A percentile compares a stretch with the other conserved stretches of the same genome.
phyloP scores from a whole-genome alignment of 176 grass and related monocot species.

The Carex littledalei region DNA sequence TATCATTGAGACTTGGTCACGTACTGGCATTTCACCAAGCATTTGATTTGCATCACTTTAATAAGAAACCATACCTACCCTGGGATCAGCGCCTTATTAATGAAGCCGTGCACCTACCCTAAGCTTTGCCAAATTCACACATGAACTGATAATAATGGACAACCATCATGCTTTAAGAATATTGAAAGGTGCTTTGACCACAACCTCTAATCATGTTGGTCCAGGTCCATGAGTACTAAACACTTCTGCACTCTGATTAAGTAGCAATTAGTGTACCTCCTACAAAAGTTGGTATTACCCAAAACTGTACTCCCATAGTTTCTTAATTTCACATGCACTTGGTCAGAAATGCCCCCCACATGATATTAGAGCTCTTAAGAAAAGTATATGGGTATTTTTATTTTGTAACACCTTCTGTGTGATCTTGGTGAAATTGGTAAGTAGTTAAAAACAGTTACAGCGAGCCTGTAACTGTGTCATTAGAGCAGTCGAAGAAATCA shows the following conservation, averaged over 20 bases:
- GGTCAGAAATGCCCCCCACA: not conserved
- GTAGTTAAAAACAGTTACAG: not conserved
- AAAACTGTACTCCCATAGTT: not conserved
- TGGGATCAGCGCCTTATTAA: not conserved
- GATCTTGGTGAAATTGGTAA: not conserved
- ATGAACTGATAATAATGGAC: constrained; percentile 14
- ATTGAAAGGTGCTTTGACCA: not conserved
- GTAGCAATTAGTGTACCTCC: not conserved
- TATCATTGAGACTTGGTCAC: not conserved
- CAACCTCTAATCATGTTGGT: constrained; percentile 4
- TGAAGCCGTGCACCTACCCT: not conserved
- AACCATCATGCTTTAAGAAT: not conserved
- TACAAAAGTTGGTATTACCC: not conserved
- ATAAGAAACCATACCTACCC: not conserved
- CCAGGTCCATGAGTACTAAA: not conserved
- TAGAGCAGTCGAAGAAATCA: not conserved
- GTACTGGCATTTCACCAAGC: not conserved
- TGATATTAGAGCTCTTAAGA: not conserved
- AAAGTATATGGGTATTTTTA: not conserved
- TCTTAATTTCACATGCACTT: not conserved
- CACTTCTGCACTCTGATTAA: not conserved
- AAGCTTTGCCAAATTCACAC: constrained; percentile 1
- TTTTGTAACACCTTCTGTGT: not conserved
- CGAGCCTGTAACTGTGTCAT: not conserved
- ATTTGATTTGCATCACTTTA: not conserved